Conservation (phyloP, 805 yeast genomes). For the Saccharomycopsis capsularis region DNA sequence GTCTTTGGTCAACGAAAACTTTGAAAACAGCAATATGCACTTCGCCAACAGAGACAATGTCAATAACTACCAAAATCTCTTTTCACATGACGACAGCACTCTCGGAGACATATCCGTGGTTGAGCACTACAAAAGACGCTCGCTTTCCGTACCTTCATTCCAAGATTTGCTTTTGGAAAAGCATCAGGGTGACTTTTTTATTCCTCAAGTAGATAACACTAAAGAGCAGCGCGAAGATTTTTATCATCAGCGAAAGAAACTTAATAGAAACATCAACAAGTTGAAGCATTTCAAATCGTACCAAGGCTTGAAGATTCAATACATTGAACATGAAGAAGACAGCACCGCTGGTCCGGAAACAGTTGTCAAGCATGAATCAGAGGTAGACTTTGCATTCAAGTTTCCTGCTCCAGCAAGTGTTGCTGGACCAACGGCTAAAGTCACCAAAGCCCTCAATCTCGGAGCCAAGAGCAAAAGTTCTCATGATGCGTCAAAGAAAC, state of each 20-base stretch:
- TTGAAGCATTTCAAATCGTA: conserved; percentile 17
- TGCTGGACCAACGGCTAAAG: not conserved
- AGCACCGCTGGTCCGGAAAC: not conserved
- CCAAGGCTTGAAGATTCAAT: conserved; percentile 11
- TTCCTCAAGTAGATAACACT: not conserved
- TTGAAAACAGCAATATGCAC: no score
- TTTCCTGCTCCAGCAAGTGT: conserved; percentile 15
- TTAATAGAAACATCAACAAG: no score
- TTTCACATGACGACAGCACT: not conserved
- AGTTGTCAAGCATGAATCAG: not conserved
- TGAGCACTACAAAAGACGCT: conserved; percentile 3
- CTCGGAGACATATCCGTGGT: not conserved
- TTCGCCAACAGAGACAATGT: not conserved
- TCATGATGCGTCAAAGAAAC: conserved; percentile 3
- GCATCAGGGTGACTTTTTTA: conserved; percentile 13
- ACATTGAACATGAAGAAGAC: not conserved
- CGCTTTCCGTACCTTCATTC: conserved; percentile 14
- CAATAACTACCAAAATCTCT: not conserved
- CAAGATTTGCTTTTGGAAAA: conserved; percentile 2
- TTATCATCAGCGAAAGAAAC: no score
- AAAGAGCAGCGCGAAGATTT: not conserved
- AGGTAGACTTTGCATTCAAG: conserved; percentile 7
- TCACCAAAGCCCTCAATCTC: not conserved
- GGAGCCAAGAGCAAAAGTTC: not conserved
- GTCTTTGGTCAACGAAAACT: not conserved